Evolutionary conservation across 2,329 filamentous ascomycete species (phyloP).

Genomic region (Penicillium carneum): DNA sequence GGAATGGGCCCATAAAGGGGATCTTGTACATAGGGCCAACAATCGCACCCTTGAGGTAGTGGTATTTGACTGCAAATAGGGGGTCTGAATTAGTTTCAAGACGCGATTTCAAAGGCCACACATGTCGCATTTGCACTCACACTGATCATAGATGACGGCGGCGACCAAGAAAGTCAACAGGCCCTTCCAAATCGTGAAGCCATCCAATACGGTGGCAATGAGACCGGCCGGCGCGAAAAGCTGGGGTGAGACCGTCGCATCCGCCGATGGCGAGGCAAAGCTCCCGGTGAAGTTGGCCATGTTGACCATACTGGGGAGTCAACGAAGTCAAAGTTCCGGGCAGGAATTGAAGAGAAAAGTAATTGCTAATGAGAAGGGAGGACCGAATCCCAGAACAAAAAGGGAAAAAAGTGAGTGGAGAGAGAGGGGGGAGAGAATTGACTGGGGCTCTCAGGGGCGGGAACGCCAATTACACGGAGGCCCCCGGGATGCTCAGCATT

Average conservation of each 20-base stretch:
- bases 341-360: conserved; percentile 3
- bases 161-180: conserved; percentile 73
- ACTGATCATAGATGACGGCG: conserved; percentile 85
- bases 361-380: conserved; percentile 9
- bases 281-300: conserved; percentile 67
- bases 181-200: conserved; percentile 70
- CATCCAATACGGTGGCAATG: conserved; percentile 64
- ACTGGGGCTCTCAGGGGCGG: conserved; percentile 36
- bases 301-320: conserved; percentile 23
- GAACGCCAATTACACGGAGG: conserved; percentile 30
- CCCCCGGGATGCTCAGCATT: conserved; percentile 9
- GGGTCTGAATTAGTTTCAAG: conserved; percentile 25
- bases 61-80: conserved; percentile 69
- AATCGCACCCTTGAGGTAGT: conserved; percentile 77
- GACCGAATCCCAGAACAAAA: conserved; percentile 15
- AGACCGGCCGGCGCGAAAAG: conserved; percentile 56
- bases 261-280: conserved; percentile 73
- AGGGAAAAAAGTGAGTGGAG: conserved; percentile 21
- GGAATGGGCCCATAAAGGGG: conserved; percentile 92
- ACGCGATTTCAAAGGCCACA: conserved; percentile 9
- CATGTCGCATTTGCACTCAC: conserved; percentile 62
- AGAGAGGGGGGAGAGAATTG: conserved; percentile 31
- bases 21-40: conserved; percentile 77
- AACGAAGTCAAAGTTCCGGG: background rate
- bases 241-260: conserved; percentile 65